Conservation (phyloP, 257 asterid species). For the Henckelia pumila region DNA sequence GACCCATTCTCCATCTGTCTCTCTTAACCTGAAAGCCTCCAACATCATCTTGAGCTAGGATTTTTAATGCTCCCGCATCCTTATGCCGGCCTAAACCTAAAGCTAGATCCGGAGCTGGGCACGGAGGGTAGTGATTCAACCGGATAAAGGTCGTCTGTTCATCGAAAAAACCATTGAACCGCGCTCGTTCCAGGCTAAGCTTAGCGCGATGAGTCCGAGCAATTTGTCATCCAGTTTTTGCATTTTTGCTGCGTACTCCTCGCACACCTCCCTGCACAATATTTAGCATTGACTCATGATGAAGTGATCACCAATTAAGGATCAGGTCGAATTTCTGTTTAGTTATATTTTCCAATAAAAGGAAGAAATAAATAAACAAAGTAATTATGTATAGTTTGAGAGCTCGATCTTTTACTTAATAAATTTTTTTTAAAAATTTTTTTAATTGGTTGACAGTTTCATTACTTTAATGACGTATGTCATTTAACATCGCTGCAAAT, state of each 20-base stretch:
- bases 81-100: constrained; percentile 58
- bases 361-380: too few species aligned
- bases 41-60: constrained; percentile 52
- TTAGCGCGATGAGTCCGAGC: constrained; percentile 48
- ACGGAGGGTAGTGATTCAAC: constrained; percentile 55
- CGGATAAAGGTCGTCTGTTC: constrained; percentile 39
- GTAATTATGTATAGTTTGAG: too few species aligned
- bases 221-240: constrained; percentile 39
- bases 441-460: too few species aligned
- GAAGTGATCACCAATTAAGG: too few species aligned
- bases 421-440: too few species aligned
- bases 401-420: too few species aligned
- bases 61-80: constrained; percentile 48
- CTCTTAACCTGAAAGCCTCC: constrained; percentile 63
- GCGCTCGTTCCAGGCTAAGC: constrained; percentile 40
- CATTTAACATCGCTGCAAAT: too few species aligned
- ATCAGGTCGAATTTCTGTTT: too few species aligned
- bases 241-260: constrained; percentile 38
- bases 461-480: too few species aligned
- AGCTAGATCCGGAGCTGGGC: constrained; percentile 54
- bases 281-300: too few species aligned
- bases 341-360: too few species aligned
- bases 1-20: constrained; percentile 58
- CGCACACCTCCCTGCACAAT: constrained; percentile 48
- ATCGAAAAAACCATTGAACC: constrained; percentile 38